phyloP scores from a whole-genome alignment of 352 stramenopile genomes.

The Globisporangium cylindrosporum region DNA sequence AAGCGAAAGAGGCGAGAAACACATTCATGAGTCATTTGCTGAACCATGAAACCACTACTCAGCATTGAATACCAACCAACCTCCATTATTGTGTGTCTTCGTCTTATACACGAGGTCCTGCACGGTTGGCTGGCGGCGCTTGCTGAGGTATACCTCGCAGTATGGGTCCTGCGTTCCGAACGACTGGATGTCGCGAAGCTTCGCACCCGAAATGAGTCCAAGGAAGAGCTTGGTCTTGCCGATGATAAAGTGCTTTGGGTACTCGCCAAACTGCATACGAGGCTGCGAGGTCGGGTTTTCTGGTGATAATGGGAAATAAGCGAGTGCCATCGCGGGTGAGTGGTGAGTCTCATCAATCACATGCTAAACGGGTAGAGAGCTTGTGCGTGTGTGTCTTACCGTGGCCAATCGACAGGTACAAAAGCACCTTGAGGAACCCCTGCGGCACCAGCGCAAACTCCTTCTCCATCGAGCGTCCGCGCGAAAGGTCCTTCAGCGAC shows the following conservation, averaged over 20 bases:
- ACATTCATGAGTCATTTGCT: background rate
- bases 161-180: conserved; percentile 76
- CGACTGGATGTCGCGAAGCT: conserved; percentile 72
- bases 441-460: conserved; percentile 71
- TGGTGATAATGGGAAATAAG: conserved; percentile 13
- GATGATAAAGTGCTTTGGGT: conserved; percentile 73
- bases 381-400: conserved; percentile 24
- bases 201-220: conserved; percentile 62
- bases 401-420: conserved; percentile 70
- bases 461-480: conserved; percentile 75
- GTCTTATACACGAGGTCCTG: conserved; percentile 67
- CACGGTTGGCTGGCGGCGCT: conserved; percentile 29
- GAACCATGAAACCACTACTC: background rate
- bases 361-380: background rate
- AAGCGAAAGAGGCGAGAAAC: background rate
- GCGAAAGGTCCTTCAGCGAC: conserved; percentile 65
- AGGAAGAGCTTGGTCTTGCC: conserved; percentile 72
- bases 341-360: background rate
- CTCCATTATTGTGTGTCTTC: conserved; percentile 78
- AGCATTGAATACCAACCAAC: conserved; percentile 16
- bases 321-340: background rate
- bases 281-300: conserved; percentile 70
- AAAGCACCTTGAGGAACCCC: conserved; percentile 61
- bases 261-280: conserved; percentile 64
- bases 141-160: conserved; percentile 71